These are phyloP conservation scores for Alternaria arborescens DNA, from an alignment of 2,329 filamentous ascomycete genomes.

Conservation along the genomic window DNA sequence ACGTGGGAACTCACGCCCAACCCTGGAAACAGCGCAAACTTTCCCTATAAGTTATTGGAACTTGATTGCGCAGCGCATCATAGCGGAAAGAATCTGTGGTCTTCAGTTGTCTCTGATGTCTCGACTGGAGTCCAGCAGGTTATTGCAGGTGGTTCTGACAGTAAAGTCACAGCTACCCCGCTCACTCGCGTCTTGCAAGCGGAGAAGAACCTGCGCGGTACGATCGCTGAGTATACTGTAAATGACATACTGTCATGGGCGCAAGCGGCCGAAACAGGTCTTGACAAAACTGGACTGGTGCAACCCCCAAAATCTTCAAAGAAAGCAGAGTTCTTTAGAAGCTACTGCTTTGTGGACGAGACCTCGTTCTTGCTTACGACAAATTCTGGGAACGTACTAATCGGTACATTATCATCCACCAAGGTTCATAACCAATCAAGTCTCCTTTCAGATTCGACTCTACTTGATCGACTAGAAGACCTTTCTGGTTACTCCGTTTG, in stretches of 20 bases:
- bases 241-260: conserved; percentile 32
- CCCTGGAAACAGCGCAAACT: background rate
- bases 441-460: conserved; percentile 30
- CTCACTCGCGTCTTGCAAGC: conserved; percentile 12
- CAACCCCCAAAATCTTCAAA: conserved; percentile 31
- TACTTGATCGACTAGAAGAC: conserved; percentile 46
- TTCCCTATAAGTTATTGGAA: conserved; percentile 58
- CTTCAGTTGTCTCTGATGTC: conserved; percentile 46
- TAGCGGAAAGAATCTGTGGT: conserved; percentile 91
- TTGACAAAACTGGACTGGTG: background rate
- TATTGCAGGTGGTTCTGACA: conserved; percentile 78
- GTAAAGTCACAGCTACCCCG: conserved; percentile 58
- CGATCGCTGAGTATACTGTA: conserved; percentile 36
- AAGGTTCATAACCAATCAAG: background rate
- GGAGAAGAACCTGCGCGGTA: background rate
- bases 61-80: conserved; percentile 70
- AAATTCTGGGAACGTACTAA: conserved; percentile 65
- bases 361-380: conserved; percentile 66
- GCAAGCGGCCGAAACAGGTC: background rate
- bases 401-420: conserved; percentile 36
- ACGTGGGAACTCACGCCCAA: conserved; percentile 64
- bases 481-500: conserved; percentile 61
- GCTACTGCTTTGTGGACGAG: conserved; percentile 69
- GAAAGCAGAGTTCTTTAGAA: conserved; percentile 59
- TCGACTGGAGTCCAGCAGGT: conserved; percentile 22